Conservation (phyloP, 495 filamentous ascomycete species). For the Annulohypoxylon bovei region DNA sequence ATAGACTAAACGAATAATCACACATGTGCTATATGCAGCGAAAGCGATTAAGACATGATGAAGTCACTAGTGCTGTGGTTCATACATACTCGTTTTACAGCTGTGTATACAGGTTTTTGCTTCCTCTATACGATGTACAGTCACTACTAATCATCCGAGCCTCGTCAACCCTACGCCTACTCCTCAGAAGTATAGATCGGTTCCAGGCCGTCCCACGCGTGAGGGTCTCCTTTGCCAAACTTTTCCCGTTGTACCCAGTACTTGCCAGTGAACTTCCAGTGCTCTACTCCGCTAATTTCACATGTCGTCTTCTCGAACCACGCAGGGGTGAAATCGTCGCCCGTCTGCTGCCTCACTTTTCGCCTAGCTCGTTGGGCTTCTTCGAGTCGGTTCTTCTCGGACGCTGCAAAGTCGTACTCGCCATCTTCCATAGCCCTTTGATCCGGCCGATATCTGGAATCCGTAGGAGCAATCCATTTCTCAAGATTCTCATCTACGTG, state of each 20-base stretch:
- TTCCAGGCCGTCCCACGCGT: constrained; percentile 61
- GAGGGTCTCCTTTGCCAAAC: constrained; percentile 59
- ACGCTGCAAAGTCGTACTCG: constrained; percentile 89
- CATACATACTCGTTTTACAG: constrained; percentile 32
- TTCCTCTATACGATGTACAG: constrained; percentile 15
- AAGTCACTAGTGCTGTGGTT: constrained; percentile 25
- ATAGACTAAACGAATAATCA: background rate
- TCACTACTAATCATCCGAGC: background rate
- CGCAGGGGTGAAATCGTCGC: constrained; percentile 82
- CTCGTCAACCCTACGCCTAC: constrained; percentile 12
- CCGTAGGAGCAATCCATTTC: constrained; percentile 84
- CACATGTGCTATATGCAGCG: background rate
- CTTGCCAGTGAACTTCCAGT: constrained; percentile 86
- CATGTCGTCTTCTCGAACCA: constrained; percentile 84
- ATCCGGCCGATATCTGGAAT: constrained; percentile 89
- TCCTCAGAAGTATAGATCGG: constrained; percentile 52
- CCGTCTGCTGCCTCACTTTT: constrained; percentile 74
- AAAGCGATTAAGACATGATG: background rate
- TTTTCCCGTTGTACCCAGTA: constrained; percentile 81
- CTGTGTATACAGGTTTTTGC: constrained; percentile 16
- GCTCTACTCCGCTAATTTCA: constrained; percentile 85
- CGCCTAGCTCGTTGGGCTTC: constrained; percentile 88
- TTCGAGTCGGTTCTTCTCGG: constrained; percentile 94
- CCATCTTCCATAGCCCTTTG: constrained; percentile 99
- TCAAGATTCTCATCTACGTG: constrained; percentile 79